Evolutionary conservation across 139 green algal species (phyloP), one percentile per base, ranked within the genome.

Genomic region (Monoraphidium neglectum): DNA sequence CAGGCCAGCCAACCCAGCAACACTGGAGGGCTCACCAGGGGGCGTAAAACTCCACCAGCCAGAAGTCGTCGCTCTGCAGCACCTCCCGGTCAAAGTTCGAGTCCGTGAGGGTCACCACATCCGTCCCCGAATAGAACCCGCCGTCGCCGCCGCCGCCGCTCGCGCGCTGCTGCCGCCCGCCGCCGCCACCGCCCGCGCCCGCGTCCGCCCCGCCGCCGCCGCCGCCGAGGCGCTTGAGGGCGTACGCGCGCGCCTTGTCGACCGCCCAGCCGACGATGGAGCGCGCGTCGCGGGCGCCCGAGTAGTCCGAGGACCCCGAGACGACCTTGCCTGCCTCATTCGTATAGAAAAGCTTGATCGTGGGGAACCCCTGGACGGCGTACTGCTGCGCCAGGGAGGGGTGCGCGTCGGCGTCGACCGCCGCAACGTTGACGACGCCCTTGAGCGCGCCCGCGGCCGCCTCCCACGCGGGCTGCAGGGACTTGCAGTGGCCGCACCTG

Each of bases 341-440:
- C n/a, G n/a, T n/a, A 66, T 90, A 87, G 30, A 94, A 40, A 23
- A 94, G 77, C 84, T 97, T 94, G 78, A 98, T 87, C 56, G 94
- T 98, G 43, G 94, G 94, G 88, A 96, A 98, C 53, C 94, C 94
- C 59, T 83, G 76, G 35, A 90, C 53, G 51, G 80, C 82, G 71
- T 93, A 95, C 70, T 91, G 64, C 0, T 35, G 26, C 10, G 66
- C 90, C 36, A 94, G 43, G 0, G 77, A 68, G 37, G 80, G 81
- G 79, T 96, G 84, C 4, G 76, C 75, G 38, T 95, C 89, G 2
- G 77, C 78, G 84, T 96, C 90, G 21, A 94, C 86, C 12, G 89
- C 92, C 60, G 70, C 90, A 26, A 96, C 87, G 1, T 78, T 85
- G 12, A 94, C 72, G n/a, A 93, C 83, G 60, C 90, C 92, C 35